phyloP scores from a whole-genome alignment of 805 yeast genomes.

The Pichia heedii region DNA sequence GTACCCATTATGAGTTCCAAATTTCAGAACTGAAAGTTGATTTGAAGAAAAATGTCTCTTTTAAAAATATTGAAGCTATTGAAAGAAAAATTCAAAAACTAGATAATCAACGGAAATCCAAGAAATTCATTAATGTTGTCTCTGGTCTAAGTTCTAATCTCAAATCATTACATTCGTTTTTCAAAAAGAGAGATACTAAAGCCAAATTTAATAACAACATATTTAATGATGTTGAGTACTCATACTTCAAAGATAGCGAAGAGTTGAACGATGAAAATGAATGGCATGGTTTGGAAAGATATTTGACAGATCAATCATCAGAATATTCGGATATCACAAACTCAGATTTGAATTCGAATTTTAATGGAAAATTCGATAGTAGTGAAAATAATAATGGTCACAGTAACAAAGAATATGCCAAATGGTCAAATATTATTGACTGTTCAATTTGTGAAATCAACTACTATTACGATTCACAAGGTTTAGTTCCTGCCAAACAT shows the following conservation, averaged over 20 bases:
- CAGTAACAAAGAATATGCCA: slow-evolving; percentile 60
- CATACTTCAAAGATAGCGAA: not conserved
- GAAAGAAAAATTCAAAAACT: slow-evolving; percentile 2
- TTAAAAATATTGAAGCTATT: slow-evolving; percentile 25
- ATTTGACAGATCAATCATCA: slow-evolving; percentile 29
- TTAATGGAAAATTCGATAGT: not conserved
- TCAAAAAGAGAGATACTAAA: no score
- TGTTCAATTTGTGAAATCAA: slow-evolving; percentile 45
- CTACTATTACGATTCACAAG: slow-evolving; percentile 69
- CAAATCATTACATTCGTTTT: not conserved
- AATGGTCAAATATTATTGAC: slow-evolving; percentile 59
- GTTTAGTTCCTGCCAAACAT: slow-evolving; percentile 38
- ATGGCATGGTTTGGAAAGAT: slow-evolving; percentile 78
- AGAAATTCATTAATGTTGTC: slow-evolving; percentile 1
- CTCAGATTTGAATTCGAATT: not conserved
- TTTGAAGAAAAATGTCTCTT: slow-evolving; percentile 65
- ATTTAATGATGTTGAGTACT: not conserved
- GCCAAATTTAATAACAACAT: not conserved
- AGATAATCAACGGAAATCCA: slow-evolving; percentile 1
- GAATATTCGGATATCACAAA: not conserved
- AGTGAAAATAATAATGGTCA: no score
- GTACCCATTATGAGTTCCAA: slow-evolving; percentile 35
- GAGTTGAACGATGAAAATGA: slow-evolving; percentile 17
- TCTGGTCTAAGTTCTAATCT: slow-evolving; percentile 5
- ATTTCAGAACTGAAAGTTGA: slow-evolving; percentile 48